phyloP scores from a whole-genome alignment of 257 asterid genomes.

The Solanum sejunctum region DNA sequence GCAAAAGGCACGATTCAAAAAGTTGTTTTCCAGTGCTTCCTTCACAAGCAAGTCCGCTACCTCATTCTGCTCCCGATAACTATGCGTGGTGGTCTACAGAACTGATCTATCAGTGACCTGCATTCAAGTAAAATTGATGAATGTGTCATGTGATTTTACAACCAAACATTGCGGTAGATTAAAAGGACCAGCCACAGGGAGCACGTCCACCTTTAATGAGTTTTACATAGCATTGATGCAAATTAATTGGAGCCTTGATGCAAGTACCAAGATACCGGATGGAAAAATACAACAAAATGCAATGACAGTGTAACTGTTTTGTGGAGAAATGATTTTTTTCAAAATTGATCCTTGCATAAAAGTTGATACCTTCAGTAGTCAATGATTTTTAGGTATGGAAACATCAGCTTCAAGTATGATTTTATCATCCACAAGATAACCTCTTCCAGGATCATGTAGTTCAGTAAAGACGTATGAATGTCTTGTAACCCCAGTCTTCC shows the following conservation, averaged over 20 bases:
- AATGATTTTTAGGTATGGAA: background rate
- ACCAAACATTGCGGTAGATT: background rate
- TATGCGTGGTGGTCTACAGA: background rate
- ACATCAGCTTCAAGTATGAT: background rate
- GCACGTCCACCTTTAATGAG: background rate
- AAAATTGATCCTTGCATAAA: background rate
- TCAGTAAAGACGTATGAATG: conserved; percentile 46
- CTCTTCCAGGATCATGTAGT: conserved; percentile 36
- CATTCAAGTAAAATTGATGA: background rate
- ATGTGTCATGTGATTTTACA: background rate
- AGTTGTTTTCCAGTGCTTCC: background rate
- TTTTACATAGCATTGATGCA: background rate
- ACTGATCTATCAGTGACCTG: background rate
- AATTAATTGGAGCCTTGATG: background rate
- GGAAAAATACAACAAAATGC: background rate
- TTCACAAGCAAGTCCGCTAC: background rate
- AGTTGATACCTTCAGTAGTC: background rate
- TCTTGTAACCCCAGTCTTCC: conserved; percentile 46
- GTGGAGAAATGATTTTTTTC: background rate
- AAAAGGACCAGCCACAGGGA: background rate
- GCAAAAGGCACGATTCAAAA: background rate
- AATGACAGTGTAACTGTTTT: background rate
- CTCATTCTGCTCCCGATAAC: background rate
- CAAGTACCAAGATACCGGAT: background rate
- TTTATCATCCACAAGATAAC: background rate